Conservation (phyloP, 1,284 basidiomycete species). For the Cryptococcus sp. region DNA sequence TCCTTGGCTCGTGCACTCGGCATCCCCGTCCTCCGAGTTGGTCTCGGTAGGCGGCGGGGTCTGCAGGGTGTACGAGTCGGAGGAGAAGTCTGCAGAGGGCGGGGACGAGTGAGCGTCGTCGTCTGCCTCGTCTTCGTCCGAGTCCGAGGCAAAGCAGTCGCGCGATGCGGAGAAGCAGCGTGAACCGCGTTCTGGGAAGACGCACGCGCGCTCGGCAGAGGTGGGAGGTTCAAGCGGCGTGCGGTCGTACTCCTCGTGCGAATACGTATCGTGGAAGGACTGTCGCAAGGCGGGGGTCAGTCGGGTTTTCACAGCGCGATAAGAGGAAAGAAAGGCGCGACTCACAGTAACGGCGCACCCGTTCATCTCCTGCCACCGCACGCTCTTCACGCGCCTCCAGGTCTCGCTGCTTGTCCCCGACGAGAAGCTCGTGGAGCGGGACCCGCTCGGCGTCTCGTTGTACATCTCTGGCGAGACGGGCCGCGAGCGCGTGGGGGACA, state of each 20-base stretch:
- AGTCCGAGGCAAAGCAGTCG: conserved; percentile 12
- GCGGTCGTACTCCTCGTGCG: conserved; percentile 49
- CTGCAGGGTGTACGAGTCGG: conserved; percentile 14
- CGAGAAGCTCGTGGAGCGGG: conserved; percentile 21
- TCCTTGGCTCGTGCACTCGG: conserved; percentile 11
- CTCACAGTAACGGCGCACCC: conserved; percentile 42
- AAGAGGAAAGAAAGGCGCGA: conserved; percentile 1
- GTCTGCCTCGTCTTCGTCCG: conserved; percentile 12
- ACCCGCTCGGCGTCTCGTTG: conserved; percentile 10
- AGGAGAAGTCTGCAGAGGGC: conserved; percentile 9
- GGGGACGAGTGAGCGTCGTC: conserved; percentile 3
- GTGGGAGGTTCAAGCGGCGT: conserved; percentile 50
- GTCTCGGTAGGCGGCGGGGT: conserved; percentile 16
- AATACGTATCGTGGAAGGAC: conserved; percentile 48
- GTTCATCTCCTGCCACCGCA: conserved; percentile 41
- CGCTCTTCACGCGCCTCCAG: conserved; percentile 35
- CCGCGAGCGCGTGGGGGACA: conserved; percentile 33
- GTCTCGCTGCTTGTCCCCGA: conserved; percentile 12
- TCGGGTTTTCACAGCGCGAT: neutral
- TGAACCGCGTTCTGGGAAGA: conserved; percentile 46
- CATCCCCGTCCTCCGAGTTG: conserved; percentile 19
- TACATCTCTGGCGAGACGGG: conserved; percentile 13
- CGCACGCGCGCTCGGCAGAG: conserved; percentile 45
- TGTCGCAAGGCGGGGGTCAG: conserved; percentile 5
- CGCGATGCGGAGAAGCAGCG: conserved; percentile 27